A percentile compares a stretch with the other conserved stretches of the same genome.
These are phyloP conservation scores for Sugiyamaella valdiviana DNA, from an alignment of 805 yeast genomes.

Conservation along the genomic window DNA sequence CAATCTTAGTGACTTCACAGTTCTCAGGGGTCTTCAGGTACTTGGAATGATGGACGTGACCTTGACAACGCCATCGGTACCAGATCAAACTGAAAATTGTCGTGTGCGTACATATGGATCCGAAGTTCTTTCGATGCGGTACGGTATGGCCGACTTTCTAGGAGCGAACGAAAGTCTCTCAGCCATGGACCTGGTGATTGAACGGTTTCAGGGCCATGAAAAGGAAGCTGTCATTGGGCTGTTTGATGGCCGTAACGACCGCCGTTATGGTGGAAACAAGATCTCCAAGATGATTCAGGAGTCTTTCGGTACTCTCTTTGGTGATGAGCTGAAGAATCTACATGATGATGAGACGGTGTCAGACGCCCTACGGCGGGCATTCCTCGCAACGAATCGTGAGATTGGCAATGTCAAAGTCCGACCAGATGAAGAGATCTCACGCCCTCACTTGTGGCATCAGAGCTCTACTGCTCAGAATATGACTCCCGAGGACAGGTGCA, in stretches of 20 bases:
- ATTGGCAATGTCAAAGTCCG: conserved; percentile 47
- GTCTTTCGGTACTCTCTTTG: conserved; percentile 58
- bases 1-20: conserved; percentile 57
- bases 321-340: conserved; percentile 52
- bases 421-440: conserved; percentile 27
- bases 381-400: conserved; percentile 72
- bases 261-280: conserved; percentile 33
- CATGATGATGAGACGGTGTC: conserved; percentile 47
- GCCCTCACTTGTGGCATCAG: conserved; percentile 44
- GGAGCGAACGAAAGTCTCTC: conserved; percentile 59
- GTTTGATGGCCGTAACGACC: conserved; percentile 71
- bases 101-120: conserved; percentile 91
- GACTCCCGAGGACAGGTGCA: conserved; percentile 58
- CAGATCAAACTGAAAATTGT: conserved; percentile 76
- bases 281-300: conserved; percentile 69
- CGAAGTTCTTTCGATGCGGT: conserved; percentile 63
- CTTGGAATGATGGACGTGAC: conserved; percentile 95
- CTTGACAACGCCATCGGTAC: conserved; percentile 77
- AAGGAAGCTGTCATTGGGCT: conserved; percentile 75
- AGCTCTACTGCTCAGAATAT: conserved; percentile 49
- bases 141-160: conserved; percentile 87
- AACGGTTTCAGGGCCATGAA: conserved; percentile 77
- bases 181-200: conserved; percentile 78
- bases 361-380: conserved; percentile 77
- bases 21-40: conserved; percentile 60